Conservation (phyloP, 148 eudicot species). For the Rhododendron molle region DNA sequence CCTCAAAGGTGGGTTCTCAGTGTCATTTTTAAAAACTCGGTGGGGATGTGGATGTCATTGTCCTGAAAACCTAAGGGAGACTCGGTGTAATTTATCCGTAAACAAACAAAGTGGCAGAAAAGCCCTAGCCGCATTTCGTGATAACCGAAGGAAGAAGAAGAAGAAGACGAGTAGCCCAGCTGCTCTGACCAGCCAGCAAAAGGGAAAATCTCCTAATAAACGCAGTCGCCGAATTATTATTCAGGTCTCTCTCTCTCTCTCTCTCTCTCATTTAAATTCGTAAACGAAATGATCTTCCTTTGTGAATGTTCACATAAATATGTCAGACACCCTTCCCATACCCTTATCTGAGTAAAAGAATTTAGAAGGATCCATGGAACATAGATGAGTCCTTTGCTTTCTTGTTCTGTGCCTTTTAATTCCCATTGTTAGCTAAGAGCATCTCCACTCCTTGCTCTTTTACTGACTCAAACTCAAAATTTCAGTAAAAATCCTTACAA, state of each 20-base stretch:
- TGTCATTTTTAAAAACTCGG: not conserved
- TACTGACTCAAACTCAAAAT: no score
- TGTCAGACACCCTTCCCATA: not conserved
- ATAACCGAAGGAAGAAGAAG: not conserved
- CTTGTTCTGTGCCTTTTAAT: not conserved
- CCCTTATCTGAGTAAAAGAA: not conserved
- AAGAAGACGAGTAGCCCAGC: not conserved
- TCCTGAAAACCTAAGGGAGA: not conserved
- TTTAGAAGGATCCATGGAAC: not conserved
- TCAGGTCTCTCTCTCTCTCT: not conserved
- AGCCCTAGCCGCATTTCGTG: not conserved
- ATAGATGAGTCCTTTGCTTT: not conserved
- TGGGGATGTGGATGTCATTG: not conserved
- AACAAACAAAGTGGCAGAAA: not conserved
- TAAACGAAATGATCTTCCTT: not conserved
- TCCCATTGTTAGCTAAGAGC: not conserved
- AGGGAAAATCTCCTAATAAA: not conserved
- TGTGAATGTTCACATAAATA: not conserved
- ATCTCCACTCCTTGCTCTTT: no score
- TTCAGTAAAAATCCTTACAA: no score
- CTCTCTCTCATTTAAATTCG: not conserved
- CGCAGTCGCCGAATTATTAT: not conserved
- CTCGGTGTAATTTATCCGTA: not conserved
- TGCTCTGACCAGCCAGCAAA: not conserved
- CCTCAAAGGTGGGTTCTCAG: not conserved